These are phyloP conservation scores for Microcera coccophila DNA, from an alignment of 2,329 filamentous ascomycete genomes.

Conservation along the genomic window DNA sequence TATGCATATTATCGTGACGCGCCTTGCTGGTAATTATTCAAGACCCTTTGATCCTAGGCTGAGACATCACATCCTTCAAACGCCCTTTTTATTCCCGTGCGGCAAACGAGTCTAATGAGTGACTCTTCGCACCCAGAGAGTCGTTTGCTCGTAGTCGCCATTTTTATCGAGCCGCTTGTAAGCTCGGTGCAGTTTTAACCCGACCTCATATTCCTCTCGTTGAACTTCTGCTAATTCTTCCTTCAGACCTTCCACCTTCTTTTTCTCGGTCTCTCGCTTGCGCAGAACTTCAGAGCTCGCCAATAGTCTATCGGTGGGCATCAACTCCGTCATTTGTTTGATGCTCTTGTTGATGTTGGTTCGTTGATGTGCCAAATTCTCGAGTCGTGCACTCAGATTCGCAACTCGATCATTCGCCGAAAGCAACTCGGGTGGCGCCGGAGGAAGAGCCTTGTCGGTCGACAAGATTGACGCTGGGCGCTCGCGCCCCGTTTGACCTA, in stretches of 20 bases:
- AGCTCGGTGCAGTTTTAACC: conserved; percentile 68
- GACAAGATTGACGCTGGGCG: conserved; percentile 35
- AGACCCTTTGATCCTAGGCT: conserved; percentile 1
- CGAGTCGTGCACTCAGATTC: conserved; percentile 61
- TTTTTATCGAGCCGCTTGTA: conserved; percentile 72
- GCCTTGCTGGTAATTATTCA: no score
- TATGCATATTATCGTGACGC: conserved; percentile 19
- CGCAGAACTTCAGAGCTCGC: conserved; percentile 60
- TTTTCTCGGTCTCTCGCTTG: conserved; percentile 55
- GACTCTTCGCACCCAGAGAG: conserved; percentile 74
- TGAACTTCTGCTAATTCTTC: conserved; percentile 68
- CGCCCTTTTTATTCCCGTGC: conserved; percentile 1
- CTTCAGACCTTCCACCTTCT: conserved; percentile 63
- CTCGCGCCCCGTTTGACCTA: conserved; percentile 2
- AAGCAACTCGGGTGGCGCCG: conserved; percentile 55
- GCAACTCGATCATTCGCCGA: conserved; percentile 61
- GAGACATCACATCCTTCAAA: neutral
- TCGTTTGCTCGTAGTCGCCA: conserved; percentile 60
- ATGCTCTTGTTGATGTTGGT: conserved; percentile 70
- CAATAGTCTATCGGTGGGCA: conserved; percentile 66
- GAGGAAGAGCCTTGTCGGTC: conserved; percentile 57
- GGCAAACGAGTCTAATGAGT: conserved; percentile 49
- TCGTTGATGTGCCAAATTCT: conserved; percentile 62
- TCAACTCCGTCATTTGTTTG: conserved; percentile 71
- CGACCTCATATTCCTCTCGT: conserved; percentile 74